Evolutionary conservation across 495 filamentous ascomycete genomes (phyloP).

Genomic region (Aspergillus panamensis): DNA sequence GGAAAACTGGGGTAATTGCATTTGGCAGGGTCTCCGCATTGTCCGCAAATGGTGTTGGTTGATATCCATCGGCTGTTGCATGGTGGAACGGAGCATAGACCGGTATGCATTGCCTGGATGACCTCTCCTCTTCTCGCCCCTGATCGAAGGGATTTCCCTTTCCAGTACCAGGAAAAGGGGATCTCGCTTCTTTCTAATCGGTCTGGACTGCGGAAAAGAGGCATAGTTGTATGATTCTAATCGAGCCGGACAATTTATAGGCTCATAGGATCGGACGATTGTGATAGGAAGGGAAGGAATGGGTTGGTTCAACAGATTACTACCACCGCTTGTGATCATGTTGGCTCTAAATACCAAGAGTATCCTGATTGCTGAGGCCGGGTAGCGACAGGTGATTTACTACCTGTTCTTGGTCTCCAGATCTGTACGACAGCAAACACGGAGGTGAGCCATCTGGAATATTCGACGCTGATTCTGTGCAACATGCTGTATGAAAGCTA

Average conservation of each 20-base stretch:
- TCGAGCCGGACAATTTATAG: neutral
- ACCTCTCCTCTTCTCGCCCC: slow-evolving; percentile 13
- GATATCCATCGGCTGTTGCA: neutral
- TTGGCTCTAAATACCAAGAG: no score
- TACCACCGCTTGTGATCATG: neutral
- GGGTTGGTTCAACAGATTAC: neutral
- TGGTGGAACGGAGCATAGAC: neutral
- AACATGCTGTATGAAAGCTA: neutral
- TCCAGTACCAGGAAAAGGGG: slow-evolving; percentile 25
- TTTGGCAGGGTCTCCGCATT: no score
- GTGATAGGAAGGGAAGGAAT: neutral
- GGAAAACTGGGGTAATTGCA: no score
- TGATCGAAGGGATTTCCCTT: slow-evolving; percentile 22
- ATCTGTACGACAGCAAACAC: slow-evolving; percentile 10
- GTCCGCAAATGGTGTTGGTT: no score
- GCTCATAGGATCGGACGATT: neutral
- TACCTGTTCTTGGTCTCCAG: neutral
- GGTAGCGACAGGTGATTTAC: neutral
- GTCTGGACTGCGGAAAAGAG: slow-evolving; percentile 13
- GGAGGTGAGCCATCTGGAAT: neutral
- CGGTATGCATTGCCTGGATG: slow-evolving; percentile 7
- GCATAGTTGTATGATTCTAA: slow-evolving; percentile 2
- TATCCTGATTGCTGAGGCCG: neutral
- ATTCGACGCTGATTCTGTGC: slow-evolving; percentile 6
- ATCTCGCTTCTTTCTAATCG: slow-evolving; percentile 1